Percentiles rank a stretch among this genome's conserved stretches.
phyloP scores from a whole-genome alignment of 352 stramenopile genomes.

The Poterioochromonas sp. region DNA sequence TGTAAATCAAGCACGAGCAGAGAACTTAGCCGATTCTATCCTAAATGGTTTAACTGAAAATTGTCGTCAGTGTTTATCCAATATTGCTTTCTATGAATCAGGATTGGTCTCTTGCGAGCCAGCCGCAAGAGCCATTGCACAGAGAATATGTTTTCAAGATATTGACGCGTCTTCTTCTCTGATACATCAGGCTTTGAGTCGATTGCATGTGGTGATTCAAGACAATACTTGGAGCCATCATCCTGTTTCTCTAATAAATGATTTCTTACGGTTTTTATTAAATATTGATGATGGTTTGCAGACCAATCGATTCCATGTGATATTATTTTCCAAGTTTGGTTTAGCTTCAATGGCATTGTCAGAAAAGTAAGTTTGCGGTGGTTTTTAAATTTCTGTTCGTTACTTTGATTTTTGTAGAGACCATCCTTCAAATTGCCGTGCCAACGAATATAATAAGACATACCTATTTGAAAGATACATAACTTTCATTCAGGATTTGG shows the following conservation, averaged over 20 bases:
- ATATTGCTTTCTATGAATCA: constrained; percentile 23
- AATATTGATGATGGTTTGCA: constrained; percentile 12
- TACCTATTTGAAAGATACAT: constrained; percentile 2
- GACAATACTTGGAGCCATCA: neutral
- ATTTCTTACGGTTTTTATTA: constrained; percentile 11
- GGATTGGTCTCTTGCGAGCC: neutral
- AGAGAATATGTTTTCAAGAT: neutral
- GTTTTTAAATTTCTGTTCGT: neutral
- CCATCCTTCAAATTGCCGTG: neutral
- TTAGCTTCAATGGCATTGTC: neutral
- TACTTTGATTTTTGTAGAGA: neutral
- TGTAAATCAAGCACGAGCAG: neutral
- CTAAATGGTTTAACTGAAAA: neutral
- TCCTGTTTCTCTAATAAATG: neutral
- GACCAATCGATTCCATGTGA: neutral
- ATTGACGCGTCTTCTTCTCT: neutral
- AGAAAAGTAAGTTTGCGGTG: neutral
- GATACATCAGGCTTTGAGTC: neutral
- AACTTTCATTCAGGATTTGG: constrained; percentile 6
- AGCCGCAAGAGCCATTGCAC: constrained; percentile 6
- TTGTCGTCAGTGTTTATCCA: neutral
- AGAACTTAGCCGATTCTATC: constrained; percentile 5
- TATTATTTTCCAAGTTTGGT: neutral
- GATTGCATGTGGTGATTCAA: neutral
- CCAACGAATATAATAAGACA: neutral